Conservation (phyloP, 176 grass and related monocot species). For the Oryza rufipogon region DNA sequence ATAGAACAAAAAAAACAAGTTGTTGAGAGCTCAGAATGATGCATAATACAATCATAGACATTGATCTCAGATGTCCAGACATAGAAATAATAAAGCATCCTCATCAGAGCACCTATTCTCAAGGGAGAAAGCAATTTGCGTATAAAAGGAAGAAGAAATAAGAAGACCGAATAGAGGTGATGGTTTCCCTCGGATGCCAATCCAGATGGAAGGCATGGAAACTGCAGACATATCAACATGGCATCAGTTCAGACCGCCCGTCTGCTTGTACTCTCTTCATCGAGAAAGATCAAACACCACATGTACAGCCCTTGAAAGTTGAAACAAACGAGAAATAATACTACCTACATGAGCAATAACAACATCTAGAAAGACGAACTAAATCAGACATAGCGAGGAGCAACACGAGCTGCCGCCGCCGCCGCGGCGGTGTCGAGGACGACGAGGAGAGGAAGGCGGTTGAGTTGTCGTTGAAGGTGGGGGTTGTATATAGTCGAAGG, state of each 20-base stretch:
- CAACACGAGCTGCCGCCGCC: background rate
- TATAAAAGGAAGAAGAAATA: background rate
- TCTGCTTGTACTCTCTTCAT: conserved; percentile 87
- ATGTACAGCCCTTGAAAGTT: background rate
- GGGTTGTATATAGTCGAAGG: conserved; percentile 12
- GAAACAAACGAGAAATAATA: background rate
- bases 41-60: conserved; percentile 51
- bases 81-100: conserved; percentile 60
- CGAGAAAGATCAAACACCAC: conserved; percentile 45
- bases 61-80: conserved; percentile 81
- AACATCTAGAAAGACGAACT: background rate
- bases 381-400: background rate
- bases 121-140: background rate
- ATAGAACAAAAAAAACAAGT: background rate
- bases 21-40: conserved; percentile 45
- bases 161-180: background rate
- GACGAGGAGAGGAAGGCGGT: background rate
- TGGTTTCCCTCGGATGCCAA: conserved; percentile 61
- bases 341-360: background rate
- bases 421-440: background rate
- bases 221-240: conserved; percentile 95
- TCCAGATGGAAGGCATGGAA: conserved; percentile 42
- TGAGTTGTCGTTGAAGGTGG: background rate
- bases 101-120: conserved; percentile 41
- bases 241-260: conserved; percentile 99